These are phyloP conservation scores for Calocera cornea DNA, from an alignment of 768 basidiomycete species.

Conservation along the genomic window DNA sequence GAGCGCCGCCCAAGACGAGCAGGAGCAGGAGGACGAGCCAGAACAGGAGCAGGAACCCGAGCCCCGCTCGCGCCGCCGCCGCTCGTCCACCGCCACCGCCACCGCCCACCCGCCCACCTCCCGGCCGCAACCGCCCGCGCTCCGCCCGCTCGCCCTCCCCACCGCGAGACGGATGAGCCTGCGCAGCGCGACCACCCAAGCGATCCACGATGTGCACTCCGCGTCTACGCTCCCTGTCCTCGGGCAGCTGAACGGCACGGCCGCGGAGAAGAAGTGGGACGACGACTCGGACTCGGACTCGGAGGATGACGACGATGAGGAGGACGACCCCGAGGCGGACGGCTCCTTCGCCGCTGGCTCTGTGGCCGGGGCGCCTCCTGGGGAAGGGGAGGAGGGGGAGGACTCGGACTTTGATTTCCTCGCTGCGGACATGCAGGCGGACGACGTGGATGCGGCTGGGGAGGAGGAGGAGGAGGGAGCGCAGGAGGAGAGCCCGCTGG, in stretches of 20 bases:
- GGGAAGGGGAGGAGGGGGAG: neutral
- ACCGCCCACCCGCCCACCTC: neutral
- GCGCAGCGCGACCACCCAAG: neutral
- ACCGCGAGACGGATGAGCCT: neutral
- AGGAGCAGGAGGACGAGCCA: neutral
- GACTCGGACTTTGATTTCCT: conserved; percentile 4
- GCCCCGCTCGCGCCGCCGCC: neutral
- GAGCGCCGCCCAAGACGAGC: neutral
- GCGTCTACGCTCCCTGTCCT: neutral
- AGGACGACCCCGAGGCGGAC: neutral
- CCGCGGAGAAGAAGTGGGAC: neutral
- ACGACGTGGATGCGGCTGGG: neutral
- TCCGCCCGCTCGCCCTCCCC: neutral
- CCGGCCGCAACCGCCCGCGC: neutral
- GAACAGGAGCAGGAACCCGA: neutral
- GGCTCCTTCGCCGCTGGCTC: too few relatives aligned
- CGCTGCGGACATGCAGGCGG: neutral
- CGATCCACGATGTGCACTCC: neutral
- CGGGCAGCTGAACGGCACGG: neutral
- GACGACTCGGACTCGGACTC: neutral
- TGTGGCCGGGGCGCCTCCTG: too few relatives aligned
- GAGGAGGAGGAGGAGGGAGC: neutral
- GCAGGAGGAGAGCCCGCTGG: neutral
- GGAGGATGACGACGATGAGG: neutral
- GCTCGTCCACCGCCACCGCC: neutral